phyloP scores from a whole-genome alignment of 345 rosid genomes.

The Alliaria petiolata region DNA sequence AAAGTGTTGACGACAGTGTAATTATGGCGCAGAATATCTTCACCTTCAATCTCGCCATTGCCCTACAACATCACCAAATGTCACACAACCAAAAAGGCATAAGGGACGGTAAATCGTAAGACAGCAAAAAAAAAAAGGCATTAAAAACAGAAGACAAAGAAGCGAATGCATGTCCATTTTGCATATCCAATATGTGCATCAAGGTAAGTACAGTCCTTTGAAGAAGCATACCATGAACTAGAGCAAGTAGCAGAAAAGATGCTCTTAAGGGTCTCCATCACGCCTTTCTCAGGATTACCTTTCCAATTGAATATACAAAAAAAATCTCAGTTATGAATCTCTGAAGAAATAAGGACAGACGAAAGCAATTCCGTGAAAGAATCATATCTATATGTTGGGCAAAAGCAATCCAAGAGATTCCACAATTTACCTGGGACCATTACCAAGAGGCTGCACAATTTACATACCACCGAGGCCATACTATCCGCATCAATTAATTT shows the following conservation, averaged over 20 bases:
- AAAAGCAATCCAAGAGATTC: neutral
- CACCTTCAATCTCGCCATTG: slow-evolving; percentile 49
- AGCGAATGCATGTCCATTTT: neutral
- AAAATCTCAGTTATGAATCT: slow-evolving; percentile 1
- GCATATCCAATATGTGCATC: neutral
- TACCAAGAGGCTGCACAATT: slow-evolving; percentile 75
- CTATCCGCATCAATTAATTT: slow-evolving; percentile 48
- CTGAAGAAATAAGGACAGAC: neutral
- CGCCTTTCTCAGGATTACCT: slow-evolving; percentile 59
- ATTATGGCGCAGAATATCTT: slow-evolving; percentile 55
- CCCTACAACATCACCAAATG: slow-evolving; percentile 41
- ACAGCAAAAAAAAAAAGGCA: too few species aligned
- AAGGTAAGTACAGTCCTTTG: neutral
- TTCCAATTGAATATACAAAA: slow-evolving; percentile 14
- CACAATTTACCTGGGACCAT: slow-evolving; percentile 64
- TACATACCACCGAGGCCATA: slow-evolving; percentile 50
- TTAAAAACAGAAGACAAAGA: neutral
- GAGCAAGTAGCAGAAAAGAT: slow-evolving; percentile 49
- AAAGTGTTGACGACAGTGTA: slow-evolving; percentile 55
- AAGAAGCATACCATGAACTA: slow-evolving; percentile 51
- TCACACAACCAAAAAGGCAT: slow-evolving; percentile 1
- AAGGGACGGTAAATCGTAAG: neutral
- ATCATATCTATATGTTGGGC: neutral
- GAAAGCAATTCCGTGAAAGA: neutral
- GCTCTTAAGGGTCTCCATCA: slow-evolving; percentile 43